phyloP scores from a whole-genome alignment of 371 early-diverging fungal species.

The Mucor mucedo region DNA sequence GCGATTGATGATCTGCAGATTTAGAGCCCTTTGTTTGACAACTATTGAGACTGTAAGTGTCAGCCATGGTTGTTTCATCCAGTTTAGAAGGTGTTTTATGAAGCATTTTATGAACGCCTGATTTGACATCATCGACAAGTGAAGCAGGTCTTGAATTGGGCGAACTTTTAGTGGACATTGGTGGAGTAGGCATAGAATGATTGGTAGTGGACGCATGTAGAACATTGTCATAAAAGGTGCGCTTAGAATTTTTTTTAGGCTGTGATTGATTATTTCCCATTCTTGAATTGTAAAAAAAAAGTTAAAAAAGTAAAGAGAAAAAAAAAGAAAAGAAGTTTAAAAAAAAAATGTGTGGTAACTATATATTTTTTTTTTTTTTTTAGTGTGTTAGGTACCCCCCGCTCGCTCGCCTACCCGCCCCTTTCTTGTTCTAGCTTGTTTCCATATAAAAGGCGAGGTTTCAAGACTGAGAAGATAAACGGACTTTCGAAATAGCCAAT shows the following conservation, averaged over 20 bases:
- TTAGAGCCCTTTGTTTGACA: background rate
- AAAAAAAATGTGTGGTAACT: background rate
- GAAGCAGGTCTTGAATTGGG: conserved; percentile 15
- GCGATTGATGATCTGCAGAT: conserved; percentile 1
- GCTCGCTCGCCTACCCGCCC: background rate
- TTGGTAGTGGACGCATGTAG: background rate
- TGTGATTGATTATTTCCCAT: conserved; percentile 15
- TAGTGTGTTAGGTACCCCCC: background rate
- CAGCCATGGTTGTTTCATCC: background rate
- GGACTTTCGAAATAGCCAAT: conserved; percentile 2
- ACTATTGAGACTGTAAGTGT: background rate
- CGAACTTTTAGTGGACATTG: conserved; percentile 2
- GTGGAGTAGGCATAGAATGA: conserved; percentile 2
- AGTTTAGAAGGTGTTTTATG: background rate
- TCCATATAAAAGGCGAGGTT: conserved; percentile 17
- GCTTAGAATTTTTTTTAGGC: background rate
- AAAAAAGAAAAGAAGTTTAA: background rate
- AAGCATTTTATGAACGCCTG: background rate
- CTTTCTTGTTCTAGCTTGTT: conserved; percentile 1
- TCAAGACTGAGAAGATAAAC: conserved; percentile 11
- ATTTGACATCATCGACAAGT: conserved; percentile 10
- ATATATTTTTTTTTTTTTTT: background rate
- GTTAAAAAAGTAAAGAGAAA: background rate
- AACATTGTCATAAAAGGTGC: background rate
- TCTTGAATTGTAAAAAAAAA: background rate